phyloP scores from a whole-genome alignment of 148 eudicot genomes.

The Cornus suecica region DNA sequence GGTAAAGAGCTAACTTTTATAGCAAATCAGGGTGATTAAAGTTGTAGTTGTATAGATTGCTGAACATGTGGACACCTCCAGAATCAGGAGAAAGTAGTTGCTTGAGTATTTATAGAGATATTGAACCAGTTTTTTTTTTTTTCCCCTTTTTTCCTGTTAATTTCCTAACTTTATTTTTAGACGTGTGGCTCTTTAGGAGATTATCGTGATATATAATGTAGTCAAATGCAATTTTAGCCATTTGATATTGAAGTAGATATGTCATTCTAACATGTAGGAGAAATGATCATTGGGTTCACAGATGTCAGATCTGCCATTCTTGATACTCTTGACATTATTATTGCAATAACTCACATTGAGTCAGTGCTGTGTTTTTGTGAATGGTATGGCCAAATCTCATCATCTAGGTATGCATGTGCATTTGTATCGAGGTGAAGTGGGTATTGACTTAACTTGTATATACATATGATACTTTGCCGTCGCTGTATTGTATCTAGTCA shows the following conservation, averaged over 20 bases:
- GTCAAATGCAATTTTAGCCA: not conserved
- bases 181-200: not conserved
- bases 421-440: not conserved
- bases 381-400: not conserved
- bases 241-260: not conserved
- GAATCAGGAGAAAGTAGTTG: not conserved
- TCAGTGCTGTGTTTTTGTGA: not conserved
- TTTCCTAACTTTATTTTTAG: not conserved
- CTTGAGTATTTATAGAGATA: not conserved
- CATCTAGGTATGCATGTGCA: not conserved
- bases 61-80: not conserved
- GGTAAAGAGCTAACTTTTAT: not conserved
- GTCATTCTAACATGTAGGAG: not conserved
- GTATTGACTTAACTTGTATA: too few relatives aligned
- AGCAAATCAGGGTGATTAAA: not conserved
- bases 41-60: not conserved
- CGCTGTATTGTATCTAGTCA: too few relatives aligned
- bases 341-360: too few relatives aligned
- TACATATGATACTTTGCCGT: too few relatives aligned
- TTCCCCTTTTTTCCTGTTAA: not conserved
- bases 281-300: not conserved
- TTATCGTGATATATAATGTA: not conserved
- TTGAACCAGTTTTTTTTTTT: not conserved
- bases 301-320: not conserved
- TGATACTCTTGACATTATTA: not conserved